Evolutionary conservation across 2,329 filamentous ascomycete species (phyloP).

Genomic region (Ophiostoma australiae): DNA sequence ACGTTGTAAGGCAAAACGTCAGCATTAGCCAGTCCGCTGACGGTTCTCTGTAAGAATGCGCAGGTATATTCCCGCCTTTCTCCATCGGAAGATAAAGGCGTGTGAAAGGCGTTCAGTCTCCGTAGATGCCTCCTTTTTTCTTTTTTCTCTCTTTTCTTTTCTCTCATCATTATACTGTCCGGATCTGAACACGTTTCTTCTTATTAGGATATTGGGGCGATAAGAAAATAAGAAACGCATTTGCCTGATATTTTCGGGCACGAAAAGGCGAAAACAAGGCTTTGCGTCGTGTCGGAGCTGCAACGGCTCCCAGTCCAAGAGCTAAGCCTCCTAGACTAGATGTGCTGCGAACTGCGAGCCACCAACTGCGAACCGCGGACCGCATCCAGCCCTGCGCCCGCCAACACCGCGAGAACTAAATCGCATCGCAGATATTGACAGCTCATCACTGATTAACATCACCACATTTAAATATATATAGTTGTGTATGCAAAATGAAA

Average conservation of each 20-base stretch:
- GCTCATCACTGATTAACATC: not conserved
- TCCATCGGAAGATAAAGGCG: not conserved
- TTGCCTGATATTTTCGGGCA: not conserved
- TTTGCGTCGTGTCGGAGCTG: not conserved
- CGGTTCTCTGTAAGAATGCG: not conserved
- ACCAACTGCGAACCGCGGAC: not conserved
- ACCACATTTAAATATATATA: not conserved
- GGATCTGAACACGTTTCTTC: not conserved
- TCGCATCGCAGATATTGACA: not conserved
- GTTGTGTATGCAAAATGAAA: not conserved
- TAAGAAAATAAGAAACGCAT: not conserved
- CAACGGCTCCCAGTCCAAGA: not conserved
- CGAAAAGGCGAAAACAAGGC: not conserved
- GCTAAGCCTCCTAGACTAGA: not conserved
- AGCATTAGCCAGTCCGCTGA: not conserved
- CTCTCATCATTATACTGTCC: not conserved
- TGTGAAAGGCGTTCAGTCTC: not conserved
- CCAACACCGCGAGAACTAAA: not conserved
- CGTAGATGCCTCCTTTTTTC: not conserved
- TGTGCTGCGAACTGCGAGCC: not conserved
- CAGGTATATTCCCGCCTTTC: not conserved
- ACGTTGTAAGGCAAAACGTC: not conserved
- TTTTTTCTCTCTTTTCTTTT: no score
- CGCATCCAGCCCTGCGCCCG: no score
- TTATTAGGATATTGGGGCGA: not conserved